These are phyloP conservation scores for Glycine latifolia DNA, from an alignment of 306 rosid genomes.

Conservation along the genomic window DNA sequence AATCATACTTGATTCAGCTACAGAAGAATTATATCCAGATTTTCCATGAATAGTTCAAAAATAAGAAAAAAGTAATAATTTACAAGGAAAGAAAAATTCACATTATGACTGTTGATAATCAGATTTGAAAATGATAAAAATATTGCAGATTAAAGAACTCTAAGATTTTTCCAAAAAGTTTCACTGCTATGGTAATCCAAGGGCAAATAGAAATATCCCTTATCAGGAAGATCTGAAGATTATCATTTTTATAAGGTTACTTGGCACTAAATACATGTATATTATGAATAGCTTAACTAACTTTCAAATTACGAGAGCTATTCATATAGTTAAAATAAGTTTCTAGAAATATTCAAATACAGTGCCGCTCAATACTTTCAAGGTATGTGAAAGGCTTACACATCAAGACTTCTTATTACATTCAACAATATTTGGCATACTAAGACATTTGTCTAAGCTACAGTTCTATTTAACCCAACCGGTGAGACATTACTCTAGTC, in stretches of 20 bases:
- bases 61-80: not conserved
- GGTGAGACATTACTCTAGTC: constrained; percentile 18
- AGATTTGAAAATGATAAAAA: not conserved
- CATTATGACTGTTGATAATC: constrained; percentile 12
- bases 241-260: not conserved
- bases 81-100: not conserved
- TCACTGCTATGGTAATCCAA: constrained; percentile 5
- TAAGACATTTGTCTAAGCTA: constrained; percentile 34
- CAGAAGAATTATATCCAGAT: no score
- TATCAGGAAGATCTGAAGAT: not conserved
- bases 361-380: constrained; percentile 34
- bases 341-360: constrained; percentile 36
- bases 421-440: constrained; percentile 11
- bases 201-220: not conserved
- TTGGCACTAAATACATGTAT: constrained; percentile 7
- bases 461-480: not conserved
- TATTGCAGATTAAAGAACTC: not conserved
- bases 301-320: constrained; percentile 21
- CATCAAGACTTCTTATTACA: constrained; percentile 31
- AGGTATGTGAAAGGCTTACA: constrained; percentile 15
- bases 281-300: constrained; percentile 4
- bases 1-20: no score
- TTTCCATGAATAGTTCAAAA: not conserved
- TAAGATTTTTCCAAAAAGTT: constrained; percentile 32
- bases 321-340: not conserved